phyloP scores from a whole-genome alignment of 805 yeast genomes.

The Ogataea minuta region DNA sequence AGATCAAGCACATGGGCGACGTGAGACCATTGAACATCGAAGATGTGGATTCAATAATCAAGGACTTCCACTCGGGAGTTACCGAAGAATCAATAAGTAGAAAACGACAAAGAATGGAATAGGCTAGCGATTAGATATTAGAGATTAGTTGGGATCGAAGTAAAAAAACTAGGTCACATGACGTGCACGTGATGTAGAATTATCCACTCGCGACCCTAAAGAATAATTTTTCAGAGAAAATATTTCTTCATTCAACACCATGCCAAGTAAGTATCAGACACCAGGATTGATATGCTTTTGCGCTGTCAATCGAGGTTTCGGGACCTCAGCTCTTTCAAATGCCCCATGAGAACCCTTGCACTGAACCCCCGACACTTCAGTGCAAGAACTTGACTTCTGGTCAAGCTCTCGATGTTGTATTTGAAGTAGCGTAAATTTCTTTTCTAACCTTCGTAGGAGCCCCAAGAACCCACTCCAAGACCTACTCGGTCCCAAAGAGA shows the following conservation, averaged over 20 bases:
- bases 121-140: neutral
- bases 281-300: constrained; percentile 5
- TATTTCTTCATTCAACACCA: constrained; percentile 19
- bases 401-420: constrained; percentile 9
- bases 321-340: constrained; percentile 21
- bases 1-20: constrained; percentile 93
- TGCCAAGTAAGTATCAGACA: constrained; percentile 31
- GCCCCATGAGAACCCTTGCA: constrained; percentile 35
- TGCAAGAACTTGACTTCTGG: constrained; percentile 33
- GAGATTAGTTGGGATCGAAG: neutral
- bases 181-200: constrained; percentile 4
- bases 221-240: constrained; percentile 10
- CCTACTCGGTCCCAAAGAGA: constrained; percentile 99
- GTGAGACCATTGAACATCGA: constrained; percentile 92
- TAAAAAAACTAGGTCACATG: constrained; percentile 5
- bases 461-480: constrained; percentile 99
- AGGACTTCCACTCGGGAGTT: constrained; percentile 83
- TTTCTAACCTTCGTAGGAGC: constrained; percentile 60
- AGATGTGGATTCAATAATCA: constrained; percentile 95
- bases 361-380: constrained; percentile 92
- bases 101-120: constrained; percentile 8
- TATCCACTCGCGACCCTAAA: constrained; percentile 4
- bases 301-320: constrained; percentile 22
- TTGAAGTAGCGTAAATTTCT: constrained; percentile 16
- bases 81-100: neutral